Conservation (phyloP, 1,139 yeast genomes). For the Debaryomyces nepalensis region DNA sequence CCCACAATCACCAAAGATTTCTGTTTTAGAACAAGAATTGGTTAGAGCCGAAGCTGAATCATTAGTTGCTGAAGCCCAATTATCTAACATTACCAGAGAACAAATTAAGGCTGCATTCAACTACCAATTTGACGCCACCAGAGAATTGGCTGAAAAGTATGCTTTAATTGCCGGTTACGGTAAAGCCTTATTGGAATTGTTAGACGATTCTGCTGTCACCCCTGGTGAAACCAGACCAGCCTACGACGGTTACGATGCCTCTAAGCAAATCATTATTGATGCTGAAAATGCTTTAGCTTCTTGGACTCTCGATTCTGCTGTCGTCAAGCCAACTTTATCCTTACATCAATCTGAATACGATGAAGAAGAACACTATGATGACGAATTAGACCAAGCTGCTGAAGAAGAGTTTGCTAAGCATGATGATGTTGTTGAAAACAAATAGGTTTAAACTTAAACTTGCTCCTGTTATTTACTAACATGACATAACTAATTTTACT, state of each 20-base stretch:
- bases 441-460: constrained; percentile 1
- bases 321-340: constrained; percentile 91
- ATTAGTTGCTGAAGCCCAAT: constrained; percentile 97
- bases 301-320: constrained; percentile 96
- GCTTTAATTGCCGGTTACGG: constrained; percentile 99
- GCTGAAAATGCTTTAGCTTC: constrained; percentile 95
- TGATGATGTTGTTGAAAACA: constrained; percentile 25
- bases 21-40: constrained; percentile 94
- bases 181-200: constrained; percentile 91
- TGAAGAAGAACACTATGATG: constrained; percentile 65
- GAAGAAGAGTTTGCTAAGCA: constrained; percentile 49
- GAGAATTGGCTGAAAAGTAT: constrained; percentile 95
- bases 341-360: constrained; percentile 78
- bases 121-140: constrained; percentile 94
- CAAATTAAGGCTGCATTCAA: constrained; percentile 96
- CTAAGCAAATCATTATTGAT: constrained; percentile 96
- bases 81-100: constrained; percentile 96
- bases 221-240: constrained; percentile 99
- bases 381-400: constrained; percentile 55
- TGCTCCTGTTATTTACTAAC: constrained; percentile 3
- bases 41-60: constrained; percentile 99
- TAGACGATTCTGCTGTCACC: constrained; percentile 95
- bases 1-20: constrained; percentile 95
- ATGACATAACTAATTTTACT: constrained; percentile 9
- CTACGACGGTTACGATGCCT: constrained; percentile 97